These are phyloP conservation scores for Anthracocystis panici-leucophaei DNA, from an alignment of 1,284 basidiomycete species.

Conservation along the genomic window DNA sequence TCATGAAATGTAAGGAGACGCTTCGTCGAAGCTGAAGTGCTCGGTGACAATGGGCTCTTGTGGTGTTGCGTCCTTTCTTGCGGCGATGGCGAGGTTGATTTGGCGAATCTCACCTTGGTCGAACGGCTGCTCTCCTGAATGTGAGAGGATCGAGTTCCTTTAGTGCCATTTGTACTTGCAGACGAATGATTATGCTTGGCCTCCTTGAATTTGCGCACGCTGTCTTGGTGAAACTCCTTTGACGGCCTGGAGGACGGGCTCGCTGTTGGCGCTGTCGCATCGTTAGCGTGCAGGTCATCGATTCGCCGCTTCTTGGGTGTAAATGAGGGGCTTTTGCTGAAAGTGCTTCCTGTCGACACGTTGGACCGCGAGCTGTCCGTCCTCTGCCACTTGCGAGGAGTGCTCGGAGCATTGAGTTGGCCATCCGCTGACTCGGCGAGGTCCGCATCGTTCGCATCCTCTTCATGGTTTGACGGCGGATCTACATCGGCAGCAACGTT, in stretches of 20 bases:
- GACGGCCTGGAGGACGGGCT: conserved; percentile 28
- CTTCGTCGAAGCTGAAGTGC: neutral
- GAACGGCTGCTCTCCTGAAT: conserved; percentile 6
- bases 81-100: conserved; percentile 4
- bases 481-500: conserved; percentile 37
- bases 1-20: conserved; percentile 33
- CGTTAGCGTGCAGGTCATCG: conserved; percentile 9
- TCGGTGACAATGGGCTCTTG: neutral
- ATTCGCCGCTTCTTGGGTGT: conserved; percentile 36
- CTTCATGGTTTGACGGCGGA: conserved; percentile 34
- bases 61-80: neutral
- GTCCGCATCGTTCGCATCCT: conserved; percentile 13
- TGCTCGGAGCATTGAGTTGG: conserved; percentile 2
- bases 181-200: conserved; percentile 22
- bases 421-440: conserved; percentile 10
- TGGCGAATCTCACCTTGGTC: conserved; percentile 24
- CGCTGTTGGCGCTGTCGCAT: conserved; percentile 7
- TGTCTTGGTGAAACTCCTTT: conserved; percentile 28
- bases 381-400: conserved; percentile 21
- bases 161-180: conserved; percentile 3
- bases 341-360: conserved; percentile 23
- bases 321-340: conserved; percentile 31
- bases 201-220: conserved; percentile 38
- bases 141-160: neutral
- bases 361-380: conserved; percentile 36